Percentiles rank a stretch among this genome's conserved stretches.
These are phyloP conservation scores for Fusarium hostae DNA, from an alignment of 2,329 filamentous ascomycete species.

Conservation along the genomic window DNA sequence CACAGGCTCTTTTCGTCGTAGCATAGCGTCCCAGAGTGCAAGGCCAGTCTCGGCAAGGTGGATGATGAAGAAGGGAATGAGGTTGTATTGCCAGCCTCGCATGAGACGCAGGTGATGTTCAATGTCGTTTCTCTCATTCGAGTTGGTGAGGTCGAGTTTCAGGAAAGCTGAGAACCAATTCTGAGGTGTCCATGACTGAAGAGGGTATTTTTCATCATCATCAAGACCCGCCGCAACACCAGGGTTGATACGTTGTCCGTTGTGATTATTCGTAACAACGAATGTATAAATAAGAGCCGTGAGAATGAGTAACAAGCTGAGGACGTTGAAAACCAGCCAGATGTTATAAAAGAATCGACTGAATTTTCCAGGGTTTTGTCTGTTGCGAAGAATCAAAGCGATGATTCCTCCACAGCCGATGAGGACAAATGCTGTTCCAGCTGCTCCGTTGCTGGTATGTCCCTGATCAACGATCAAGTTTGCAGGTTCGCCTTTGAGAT, in stretches of 20 bases:
- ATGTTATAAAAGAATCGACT: constrained; percentile 28
- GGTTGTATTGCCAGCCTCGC: constrained; percentile 46
- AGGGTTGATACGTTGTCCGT: constrained; percentile 36
- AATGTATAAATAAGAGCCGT: constrained; percentile 44
- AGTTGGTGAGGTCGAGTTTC: constrained; percentile 35
- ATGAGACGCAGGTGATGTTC: constrained; percentile 40
- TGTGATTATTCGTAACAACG: constrained; percentile 43
- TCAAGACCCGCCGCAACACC: constrained; percentile 21
- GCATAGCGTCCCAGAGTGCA: constrained; percentile 37
- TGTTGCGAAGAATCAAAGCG: constrained; percentile 35
- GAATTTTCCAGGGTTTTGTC: constrained; percentile 20
- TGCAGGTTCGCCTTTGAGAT: constrained; percentile 37
- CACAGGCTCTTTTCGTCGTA: constrained; percentile 7
- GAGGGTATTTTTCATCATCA: constrained; percentile 28
- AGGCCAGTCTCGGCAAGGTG: constrained; percentile 42
- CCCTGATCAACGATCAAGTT: constrained; percentile 45
- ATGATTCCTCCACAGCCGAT: constrained; percentile 43
- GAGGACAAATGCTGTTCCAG: constrained; percentile 44
- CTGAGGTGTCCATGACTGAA: constrained; percentile 44
- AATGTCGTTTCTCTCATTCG: constrained; percentile 32
- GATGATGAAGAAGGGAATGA: constrained; percentile 46
- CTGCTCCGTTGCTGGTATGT: constrained; percentile 46
- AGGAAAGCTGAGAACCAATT: constrained; percentile 45
- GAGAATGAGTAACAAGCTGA: constrained; percentile 39
- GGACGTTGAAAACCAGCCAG: constrained; percentile 40